Conservation (phyloP, 768 basidiomycete genomes). For the Tubosaeta brunneosetosa region DNA sequence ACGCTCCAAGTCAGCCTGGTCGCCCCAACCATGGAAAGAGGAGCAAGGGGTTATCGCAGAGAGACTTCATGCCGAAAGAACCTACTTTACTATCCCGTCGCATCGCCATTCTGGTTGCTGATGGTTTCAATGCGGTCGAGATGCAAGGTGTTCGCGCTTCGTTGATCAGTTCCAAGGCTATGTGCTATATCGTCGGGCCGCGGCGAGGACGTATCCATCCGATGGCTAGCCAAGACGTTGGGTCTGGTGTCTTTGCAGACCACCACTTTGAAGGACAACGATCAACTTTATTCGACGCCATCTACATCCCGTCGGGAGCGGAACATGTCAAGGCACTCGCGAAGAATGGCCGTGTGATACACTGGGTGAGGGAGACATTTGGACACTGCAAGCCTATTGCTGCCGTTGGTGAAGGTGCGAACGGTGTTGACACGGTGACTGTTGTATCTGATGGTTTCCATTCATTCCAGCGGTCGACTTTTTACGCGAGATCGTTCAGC, state of each 20-base stretch:
- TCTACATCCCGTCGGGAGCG: conserved; percentile 71
- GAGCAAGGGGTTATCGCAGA: conserved; percentile 55
- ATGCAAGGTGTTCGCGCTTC: conserved; percentile 55
- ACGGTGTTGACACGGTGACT: neutral
- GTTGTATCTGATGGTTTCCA: neutral
- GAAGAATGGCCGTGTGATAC: conserved; percentile 65
- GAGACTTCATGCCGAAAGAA: conserved; percentile 46
- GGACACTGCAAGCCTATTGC: conserved; percentile 83
- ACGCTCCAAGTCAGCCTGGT: conserved; percentile 47
- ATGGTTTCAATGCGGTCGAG: conserved; percentile 64
- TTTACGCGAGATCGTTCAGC: conserved; percentile 41
- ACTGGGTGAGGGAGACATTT: conserved; percentile 82
- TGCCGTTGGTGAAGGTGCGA: conserved; percentile 59
- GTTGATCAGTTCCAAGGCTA: conserved; percentile 48
- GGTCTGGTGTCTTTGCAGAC: conserved; percentile 46
- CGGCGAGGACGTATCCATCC: conserved; percentile 49
- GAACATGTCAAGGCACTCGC: conserved; percentile 53
- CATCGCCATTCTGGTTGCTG: conserved; percentile 71
- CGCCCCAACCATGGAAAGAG: conserved; percentile 55
- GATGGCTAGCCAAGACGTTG: conserved; percentile 26
- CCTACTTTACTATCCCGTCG: conserved; percentile 63
- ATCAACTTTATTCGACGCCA: conserved; percentile 79
- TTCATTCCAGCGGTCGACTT: conserved; percentile 42
- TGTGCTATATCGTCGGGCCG: conserved; percentile 63
- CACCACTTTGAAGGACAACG: conserved; percentile 75